A percentile compares a stretch with the other conserved stretches of the same genome.
Conservation (phyloP, 441 rosid genomes). For the Manihot esculenta region DNA sequence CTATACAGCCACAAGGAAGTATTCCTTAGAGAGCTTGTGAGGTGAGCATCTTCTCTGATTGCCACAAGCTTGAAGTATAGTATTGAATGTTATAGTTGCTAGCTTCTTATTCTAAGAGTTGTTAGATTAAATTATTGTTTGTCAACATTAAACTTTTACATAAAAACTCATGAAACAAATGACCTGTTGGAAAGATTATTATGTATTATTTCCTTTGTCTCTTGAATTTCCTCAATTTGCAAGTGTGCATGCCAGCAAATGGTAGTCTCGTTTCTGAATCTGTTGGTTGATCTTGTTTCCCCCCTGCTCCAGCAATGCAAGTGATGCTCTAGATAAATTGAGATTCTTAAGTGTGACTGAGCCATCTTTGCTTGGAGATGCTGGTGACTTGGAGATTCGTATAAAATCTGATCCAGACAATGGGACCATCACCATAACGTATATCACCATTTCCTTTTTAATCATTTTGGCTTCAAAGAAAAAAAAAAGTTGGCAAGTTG, state of each 20-base stretch:
- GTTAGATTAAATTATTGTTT: background rate
- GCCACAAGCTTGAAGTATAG: background rate
- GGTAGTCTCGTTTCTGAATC: background rate
- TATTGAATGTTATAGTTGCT: background rate
- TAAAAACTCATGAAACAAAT: background rate
- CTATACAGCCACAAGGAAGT: conserved; percentile 98
- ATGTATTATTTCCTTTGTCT: background rate
- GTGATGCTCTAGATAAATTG: conserved; percentile 97
- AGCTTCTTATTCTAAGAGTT: background rate
- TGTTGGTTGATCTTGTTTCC: conserved; percentile 11
- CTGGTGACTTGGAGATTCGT: conserved; percentile 84
- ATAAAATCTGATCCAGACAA: conserved; percentile 87
- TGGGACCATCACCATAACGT: conserved; percentile 86
- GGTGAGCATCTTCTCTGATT: conserved; percentile 44
- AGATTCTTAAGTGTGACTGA: conserved; percentile 95
- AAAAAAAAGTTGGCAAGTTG: background rate
- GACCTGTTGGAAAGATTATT: background rate
- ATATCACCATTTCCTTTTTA: conserved; percentile 11
- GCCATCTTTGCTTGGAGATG: conserved; percentile 85
- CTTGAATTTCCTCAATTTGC: background rate
- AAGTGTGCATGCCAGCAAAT: conserved; percentile 2
- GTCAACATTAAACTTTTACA: background rate
- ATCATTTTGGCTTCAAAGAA: background rate
- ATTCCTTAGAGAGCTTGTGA: conserved; percentile 91
- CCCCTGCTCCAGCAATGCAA: conserved; percentile 69